Percentiles rank a stretch among this genome's conserved stretches.
Conservation (phyloP, 306 rosid genomes). For the Glycine latifolia region DNA sequence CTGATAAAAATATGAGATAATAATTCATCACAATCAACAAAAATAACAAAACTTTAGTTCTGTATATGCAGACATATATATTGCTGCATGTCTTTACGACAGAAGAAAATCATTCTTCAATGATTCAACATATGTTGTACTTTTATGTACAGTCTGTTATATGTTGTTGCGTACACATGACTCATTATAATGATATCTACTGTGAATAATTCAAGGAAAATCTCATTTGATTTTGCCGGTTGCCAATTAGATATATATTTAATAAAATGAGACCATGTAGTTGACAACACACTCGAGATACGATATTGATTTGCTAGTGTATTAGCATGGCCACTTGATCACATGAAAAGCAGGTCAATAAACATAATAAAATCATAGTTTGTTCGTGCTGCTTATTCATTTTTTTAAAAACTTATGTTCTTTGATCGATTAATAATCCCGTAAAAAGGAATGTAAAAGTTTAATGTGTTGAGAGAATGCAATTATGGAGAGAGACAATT, state of each 20-base stretch:
- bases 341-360: constrained; percentile 44
- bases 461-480: not conserved
- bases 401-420: not conserved
- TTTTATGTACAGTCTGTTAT: not conserved
- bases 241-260: not conserved
- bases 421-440: constrained; percentile 1
- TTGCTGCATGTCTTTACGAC: not conserved
- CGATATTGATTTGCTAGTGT: constrained; percentile 26
- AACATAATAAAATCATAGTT: not conserved
- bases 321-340: constrained; percentile 52
- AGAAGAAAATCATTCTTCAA: constrained; percentile 23
- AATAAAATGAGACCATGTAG: constrained; percentile 10
- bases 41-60: not conserved
- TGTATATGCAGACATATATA: not conserved
- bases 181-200: constrained; percentile 12
- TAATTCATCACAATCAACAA: too few relatives aligned
- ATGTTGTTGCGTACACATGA: not conserved
- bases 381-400: not conserved
- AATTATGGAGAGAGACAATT: not conserved
- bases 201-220: constrained; percentile 10
- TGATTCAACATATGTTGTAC: constrained; percentile 17
- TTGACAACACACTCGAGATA: constrained; percentile 34
- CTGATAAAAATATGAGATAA: too few relatives aligned
- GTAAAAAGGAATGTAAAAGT: not conserved
- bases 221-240: constrained; percentile 20